Conservation (phyloP, 2,329 filamentous ascomycete species). For the Aureobasidium lini region DNA sequence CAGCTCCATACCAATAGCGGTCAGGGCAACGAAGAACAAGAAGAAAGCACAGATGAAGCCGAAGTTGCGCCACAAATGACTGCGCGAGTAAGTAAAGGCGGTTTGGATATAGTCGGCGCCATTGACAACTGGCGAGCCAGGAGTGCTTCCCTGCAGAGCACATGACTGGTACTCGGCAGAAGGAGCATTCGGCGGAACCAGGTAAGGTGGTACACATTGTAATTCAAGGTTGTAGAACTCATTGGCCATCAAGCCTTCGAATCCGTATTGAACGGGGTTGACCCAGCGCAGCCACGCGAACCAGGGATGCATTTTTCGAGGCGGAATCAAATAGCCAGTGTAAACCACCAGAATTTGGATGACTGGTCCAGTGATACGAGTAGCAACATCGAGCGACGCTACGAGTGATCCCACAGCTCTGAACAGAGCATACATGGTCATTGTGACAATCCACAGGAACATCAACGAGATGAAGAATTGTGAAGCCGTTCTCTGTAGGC, state of each 20-base stretch:
- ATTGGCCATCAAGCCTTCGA: slow-evolving; percentile 76
- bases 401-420: slow-evolving; percentile 20
- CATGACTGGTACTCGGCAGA: slow-evolving; percentile 72
- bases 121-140: slow-evolving; percentile 56
- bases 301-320: slow-evolving; percentile 22
- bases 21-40: slow-evolving; percentile 64
- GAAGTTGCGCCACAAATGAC: slow-evolving; percentile 74
- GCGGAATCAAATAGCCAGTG: slow-evolving; percentile 31
- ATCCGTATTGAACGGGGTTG: slow-evolving; percentile 66
- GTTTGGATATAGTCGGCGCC: slow-evolving; percentile 63
- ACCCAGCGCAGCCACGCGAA: slow-evolving; percentile 66
- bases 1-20: slow-evolving; percentile 45
- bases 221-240: slow-evolving; percentile 67
- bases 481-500: slow-evolving; percentile 59
- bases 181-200: slow-evolving; percentile 64
- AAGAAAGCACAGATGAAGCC: slow-evolving; percentile 74
- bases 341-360: slow-evolving; percentile 24
- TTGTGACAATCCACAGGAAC: slow-evolving; percentile 52
- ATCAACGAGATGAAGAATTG: slow-evolving; percentile 73
- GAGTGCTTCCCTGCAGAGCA: slow-evolving; percentile 63
- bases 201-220: slow-evolving; percentile 57
- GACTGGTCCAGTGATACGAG: slow-evolving; percentile 33
- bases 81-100: slow-evolving; percentile 58
- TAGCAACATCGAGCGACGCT: slow-evolving; percentile 23
- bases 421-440: slow-evolving; percentile 38